Percentiles rank a stretch among this genome's conserved stretches.
These are phyloP conservation scores for Aspergillus biplanus DNA, from an alignment of 495 filamentous ascomycete species.

Conservation along the genomic window DNA sequence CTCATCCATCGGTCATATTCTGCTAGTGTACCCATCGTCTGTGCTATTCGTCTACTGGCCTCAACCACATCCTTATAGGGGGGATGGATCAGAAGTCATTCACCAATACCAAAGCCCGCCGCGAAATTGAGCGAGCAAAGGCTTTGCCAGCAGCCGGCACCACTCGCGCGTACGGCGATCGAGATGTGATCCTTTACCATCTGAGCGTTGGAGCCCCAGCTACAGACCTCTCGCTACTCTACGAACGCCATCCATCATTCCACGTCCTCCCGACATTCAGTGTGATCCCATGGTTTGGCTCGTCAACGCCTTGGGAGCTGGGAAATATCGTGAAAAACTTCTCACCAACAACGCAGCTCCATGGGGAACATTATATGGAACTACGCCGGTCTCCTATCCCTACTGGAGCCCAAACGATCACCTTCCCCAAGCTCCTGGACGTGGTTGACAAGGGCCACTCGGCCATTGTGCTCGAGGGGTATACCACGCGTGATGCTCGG, in stretches of 20 bases:
- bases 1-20: no score
- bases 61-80: no score
- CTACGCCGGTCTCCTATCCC: constrained; percentile 93
- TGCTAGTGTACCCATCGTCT: no score
- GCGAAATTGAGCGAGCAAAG: constrained; percentile 73
- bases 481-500: constrained; percentile 75
- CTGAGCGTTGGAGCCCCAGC: constrained; percentile 93
- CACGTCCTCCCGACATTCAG: constrained; percentile 92
- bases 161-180: constrained; percentile 79
- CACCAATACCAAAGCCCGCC: no score
- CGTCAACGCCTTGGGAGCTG: constrained; percentile 76
- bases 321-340: constrained; percentile 90
- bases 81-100: no score
- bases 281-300: constrained; percentile 93
- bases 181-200: constrained; percentile 93
- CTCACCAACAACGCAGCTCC: constrained; percentile 97
- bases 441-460: constrained; percentile 95
- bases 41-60: no score
- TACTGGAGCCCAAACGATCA: constrained; percentile 77
- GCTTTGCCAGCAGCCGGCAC: constrained; percentile 70
- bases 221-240: constrained; percentile 84
- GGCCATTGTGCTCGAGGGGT: constrained; percentile 78
- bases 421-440: constrained; percentile 85
- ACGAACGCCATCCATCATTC: constrained; percentile 87
- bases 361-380: constrained; percentile 98